These are phyloP conservation scores for Pythium aquatile DNA, from an alignment of 352 stramenopile genomes.

Conservation along the genomic window DNA sequence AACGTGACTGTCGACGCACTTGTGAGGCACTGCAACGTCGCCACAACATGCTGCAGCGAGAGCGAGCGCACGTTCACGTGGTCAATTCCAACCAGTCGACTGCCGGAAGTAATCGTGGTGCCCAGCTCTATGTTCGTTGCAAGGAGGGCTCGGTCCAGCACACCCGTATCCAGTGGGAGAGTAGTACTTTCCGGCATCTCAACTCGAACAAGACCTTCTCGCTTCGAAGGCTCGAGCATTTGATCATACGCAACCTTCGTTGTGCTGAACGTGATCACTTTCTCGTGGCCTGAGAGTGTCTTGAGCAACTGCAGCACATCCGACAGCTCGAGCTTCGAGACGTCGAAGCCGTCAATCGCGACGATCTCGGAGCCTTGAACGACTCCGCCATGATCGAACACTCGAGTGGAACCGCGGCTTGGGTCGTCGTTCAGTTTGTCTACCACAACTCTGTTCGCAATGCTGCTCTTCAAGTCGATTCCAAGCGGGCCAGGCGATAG, in stretches of 20 bases:
- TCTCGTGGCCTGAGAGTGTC: constrained; percentile 39
- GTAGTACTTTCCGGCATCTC: neutral
- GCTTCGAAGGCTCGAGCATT: constrained; percentile 28
- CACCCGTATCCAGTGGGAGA: constrained; percentile 14
- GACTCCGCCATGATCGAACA: constrained; percentile 47
- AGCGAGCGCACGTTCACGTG: constrained; percentile 41
- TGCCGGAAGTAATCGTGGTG: constrained; percentile 34
- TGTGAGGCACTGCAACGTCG: constrained; percentile 34
- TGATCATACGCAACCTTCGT: constrained; percentile 33
- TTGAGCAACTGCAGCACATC: constrained; percentile 41
- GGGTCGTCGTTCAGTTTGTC: constrained; percentile 42
- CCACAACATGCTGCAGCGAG: constrained; percentile 33
- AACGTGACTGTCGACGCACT: constrained; percentile 27
- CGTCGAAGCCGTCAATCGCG: constrained; percentile 49
- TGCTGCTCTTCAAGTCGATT: constrained; percentile 47
- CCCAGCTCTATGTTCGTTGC: constrained; percentile 13
- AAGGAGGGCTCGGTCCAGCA: constrained; percentile 26
- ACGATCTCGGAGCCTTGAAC: constrained; percentile 48
- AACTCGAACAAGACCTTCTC: neutral
- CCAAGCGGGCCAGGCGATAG: constrained; percentile 48
- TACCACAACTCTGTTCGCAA: constrained; percentile 42
- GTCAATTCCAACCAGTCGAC: constrained; percentile 49
- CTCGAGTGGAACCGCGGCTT: constrained; percentile 30
- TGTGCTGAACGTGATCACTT: constrained; percentile 61
- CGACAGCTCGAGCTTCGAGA: constrained; percentile 33